Conservation (phyloP, 2,329 filamentous ascomycete genomes). For the Plenodomus tracheiphilus region DNA sequence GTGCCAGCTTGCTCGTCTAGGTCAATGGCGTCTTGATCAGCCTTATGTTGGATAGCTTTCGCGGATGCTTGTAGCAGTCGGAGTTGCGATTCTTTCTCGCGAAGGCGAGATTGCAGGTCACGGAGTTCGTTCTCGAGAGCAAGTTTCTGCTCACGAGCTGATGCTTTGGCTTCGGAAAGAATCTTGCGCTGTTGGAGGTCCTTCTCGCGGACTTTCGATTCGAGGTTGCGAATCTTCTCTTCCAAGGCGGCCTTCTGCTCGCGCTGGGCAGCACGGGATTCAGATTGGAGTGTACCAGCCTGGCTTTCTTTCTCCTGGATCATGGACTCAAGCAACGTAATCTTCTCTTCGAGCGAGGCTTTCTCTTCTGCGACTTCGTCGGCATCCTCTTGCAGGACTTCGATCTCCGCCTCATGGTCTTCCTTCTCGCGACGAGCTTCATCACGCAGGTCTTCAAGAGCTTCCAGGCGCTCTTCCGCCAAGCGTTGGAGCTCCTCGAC, state of each 20-base stretch:
- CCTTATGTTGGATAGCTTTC: conserved; percentile 33
- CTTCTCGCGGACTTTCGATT: conserved; percentile 33
- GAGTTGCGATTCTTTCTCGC: conserved; percentile 32
- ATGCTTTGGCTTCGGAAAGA: conserved; percentile 30
- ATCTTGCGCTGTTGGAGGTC: conserved; percentile 33
- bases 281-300: conserved; percentile 19
- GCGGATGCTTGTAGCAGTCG: conserved; percentile 32
- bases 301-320: conserved; percentile 44
- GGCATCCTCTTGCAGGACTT: conserved; percentile 49
- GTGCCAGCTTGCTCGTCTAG: conserved; percentile 57
- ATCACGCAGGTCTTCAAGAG: conserved; percentile 57
- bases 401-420: conserved; percentile 61
- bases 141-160: conserved; percentile 47
- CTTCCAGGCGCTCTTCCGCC: conserved; percentile 42
- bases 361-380: conserved; percentile 54
- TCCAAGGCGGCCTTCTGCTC: conserved; percentile 46
- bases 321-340: conserved; percentile 45
- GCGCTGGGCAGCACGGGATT: conserved; percentile 61
- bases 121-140: conserved; percentile 55
- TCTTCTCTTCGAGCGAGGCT: conserved; percentile 62
- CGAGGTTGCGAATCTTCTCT: conserved; percentile 55
- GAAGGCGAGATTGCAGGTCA: conserved; percentile 25
- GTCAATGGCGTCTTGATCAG: conserved; percentile 34
- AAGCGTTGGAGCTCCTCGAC: conserved; percentile 38
- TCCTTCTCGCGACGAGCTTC: conserved; percentile 50